Evolutionary conservation across 2,329 filamentous ascomycete species (phyloP).

Genomic region (Fusarium sp.): DNA sequence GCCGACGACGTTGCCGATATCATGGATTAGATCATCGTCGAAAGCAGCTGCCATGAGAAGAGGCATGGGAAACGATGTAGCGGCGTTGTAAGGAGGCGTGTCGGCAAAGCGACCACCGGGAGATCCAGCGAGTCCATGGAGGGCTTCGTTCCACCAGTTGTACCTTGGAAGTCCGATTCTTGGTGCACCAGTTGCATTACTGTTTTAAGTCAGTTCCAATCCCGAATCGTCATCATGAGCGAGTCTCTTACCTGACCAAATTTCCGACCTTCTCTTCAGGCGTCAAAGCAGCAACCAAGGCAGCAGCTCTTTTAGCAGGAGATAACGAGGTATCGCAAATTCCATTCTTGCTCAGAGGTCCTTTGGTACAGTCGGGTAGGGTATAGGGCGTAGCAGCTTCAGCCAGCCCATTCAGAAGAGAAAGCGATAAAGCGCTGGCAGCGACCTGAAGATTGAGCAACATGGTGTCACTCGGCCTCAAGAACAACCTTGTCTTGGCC

Average conservation of each 20-base stretch:
- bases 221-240: rapidly evolving
- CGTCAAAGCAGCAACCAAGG: neutral
- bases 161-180: neutral
- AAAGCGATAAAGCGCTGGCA: neutral
- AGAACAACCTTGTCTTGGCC: rapidly evolving
- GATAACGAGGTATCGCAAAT: neutral
- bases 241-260: neutral
- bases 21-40: neutral
- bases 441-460: neutral
- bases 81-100: neutral
- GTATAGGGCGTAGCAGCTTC: neutral
- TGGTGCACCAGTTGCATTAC: conserved; percentile 2
- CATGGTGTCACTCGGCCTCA: rapidly evolving
- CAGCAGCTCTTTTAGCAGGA: neutral
- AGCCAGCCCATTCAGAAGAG: neutral
- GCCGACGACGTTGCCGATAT: neutral
- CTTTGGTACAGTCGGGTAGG: neutral
- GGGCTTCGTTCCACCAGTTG: conserved; percentile 21
- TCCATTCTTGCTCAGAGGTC: neutral
- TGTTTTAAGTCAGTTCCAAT: rapidly evolving
- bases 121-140: neutral
- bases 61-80: conserved; percentile 2
- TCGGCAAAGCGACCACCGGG: neutral
- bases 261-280: neutral
- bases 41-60: neutral